phyloP scores from a whole-genome alignment of 306 rosid species.

The Castanospermum australe region DNA sequence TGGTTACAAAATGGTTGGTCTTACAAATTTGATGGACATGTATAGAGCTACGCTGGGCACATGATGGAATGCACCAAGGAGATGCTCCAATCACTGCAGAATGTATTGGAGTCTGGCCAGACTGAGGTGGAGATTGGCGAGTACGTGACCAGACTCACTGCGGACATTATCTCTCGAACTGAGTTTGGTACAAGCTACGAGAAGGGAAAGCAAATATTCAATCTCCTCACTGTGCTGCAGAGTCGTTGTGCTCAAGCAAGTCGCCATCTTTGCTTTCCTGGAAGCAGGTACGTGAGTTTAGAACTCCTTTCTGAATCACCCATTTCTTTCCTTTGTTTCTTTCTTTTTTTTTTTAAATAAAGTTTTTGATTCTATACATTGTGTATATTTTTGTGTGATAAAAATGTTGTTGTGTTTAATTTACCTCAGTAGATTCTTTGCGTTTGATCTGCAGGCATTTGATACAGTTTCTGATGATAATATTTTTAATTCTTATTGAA shows the following conservation, averaged over 20 bases:
- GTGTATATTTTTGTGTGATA: neutral
- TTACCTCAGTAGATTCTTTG: neutral
- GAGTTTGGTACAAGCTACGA: conserved; percentile 67
- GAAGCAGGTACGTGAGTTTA: conserved; percentile 54
- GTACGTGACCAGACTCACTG: conserved; percentile 62
- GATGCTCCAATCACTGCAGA: conserved; percentile 55
- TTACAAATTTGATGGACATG: neutral
- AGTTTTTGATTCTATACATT: neutral
- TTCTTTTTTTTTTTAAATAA: neutral
- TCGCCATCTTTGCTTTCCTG: conserved; percentile 69
- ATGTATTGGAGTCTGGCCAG: conserved; percentile 34
- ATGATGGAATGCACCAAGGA: conserved; percentile 91
- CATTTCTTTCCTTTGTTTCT: neutral
- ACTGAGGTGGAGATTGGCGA: conserved; percentile 78
- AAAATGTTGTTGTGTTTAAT: no score
- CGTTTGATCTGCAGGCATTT: neutral
- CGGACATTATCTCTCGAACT: conserved; percentile 79
- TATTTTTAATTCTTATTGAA: neutral
- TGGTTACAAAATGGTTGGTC: conserved; percentile 1
- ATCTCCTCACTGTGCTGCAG: conserved; percentile 65
- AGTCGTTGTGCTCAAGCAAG: conserved; percentile 66
- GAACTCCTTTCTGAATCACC: neutral
- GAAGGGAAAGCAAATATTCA: conserved; percentile 75
- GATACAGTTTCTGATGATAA: neutral
- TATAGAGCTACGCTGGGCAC: conserved; percentile 68